A percentile compares a stretch with the other conserved stretches of the same genome.
Evolutionary conservation across 2,329 filamentous ascomycete genomes (phyloP).

Genomic region (Ophidiomyces ophidiicola): DNA sequence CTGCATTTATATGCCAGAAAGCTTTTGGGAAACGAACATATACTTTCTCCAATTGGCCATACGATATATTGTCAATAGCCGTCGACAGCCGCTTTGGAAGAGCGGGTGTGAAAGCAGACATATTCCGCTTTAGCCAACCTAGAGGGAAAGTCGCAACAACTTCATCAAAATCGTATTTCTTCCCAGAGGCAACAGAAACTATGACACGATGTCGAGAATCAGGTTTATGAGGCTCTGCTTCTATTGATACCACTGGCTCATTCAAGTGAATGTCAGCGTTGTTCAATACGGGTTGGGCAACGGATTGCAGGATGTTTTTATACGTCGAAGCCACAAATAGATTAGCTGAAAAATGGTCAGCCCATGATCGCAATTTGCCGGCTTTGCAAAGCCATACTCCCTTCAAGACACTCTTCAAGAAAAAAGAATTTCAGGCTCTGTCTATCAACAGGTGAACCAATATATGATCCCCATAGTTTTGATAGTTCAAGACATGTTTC

Average conservation of each 20-base stretch:
- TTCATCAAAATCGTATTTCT: conserved; percentile 37
- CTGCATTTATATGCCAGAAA: conserved; percentile 50
- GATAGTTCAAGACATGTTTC: conserved; percentile 42
- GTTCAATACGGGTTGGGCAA: conserved; percentile 38
- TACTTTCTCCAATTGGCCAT: conserved; percentile 37
- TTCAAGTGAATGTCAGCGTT: conserved; percentile 40
- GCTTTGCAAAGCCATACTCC: conserved; percentile 29
- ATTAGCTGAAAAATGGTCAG: conserved; percentile 38
- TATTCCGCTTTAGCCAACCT: conserved; percentile 42
- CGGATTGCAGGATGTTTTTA: conserved; percentile 42
- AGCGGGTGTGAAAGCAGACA: conserved; percentile 33
- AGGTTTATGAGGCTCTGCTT: conserved; percentile 19
- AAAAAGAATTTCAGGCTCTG: conserved; percentile 55
- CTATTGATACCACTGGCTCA: conserved; percentile 32
- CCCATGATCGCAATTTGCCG: neutral
- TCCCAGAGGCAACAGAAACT: conserved; percentile 30
- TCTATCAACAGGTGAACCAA: conserved; percentile 46
- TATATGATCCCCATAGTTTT: conserved; percentile 52
- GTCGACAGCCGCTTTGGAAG: conserved; percentile 32
- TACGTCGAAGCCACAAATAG: conserved; percentile 52
- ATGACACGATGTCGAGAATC: conserved; percentile 31
- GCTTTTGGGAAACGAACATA: conserved; percentile 59
- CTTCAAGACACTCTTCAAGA: conserved; percentile 55
- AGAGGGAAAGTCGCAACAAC: conserved; percentile 42
- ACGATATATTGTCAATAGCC: conserved; percentile 39